A percentile compares a stretch with the other conserved stretches of the same genome.
phyloP scores from a whole-genome alignment of 305 asterid species.

The Fraxinus albicans region DNA sequence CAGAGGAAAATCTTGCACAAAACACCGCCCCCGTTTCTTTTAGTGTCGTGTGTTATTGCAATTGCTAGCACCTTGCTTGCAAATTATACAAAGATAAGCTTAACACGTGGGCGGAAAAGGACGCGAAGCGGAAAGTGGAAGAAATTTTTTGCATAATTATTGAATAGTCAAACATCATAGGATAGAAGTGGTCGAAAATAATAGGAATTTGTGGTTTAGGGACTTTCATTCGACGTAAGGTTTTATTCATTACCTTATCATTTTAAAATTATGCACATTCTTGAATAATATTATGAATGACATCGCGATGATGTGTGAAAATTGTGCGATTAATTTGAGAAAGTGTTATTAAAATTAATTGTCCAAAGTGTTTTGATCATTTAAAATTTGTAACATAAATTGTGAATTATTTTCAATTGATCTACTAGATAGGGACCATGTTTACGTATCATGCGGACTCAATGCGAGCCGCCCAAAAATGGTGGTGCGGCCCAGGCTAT shows the following conservation, averaged over 20 bases:
- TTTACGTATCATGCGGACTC: not conserved
- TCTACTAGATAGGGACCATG: not conserved
- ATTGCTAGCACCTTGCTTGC: not conserved
- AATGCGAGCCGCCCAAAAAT: not conserved
- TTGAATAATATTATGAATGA: not conserved
- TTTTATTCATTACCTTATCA: not conserved
- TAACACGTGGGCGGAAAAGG: not conserved
- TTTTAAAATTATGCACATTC: not conserved
- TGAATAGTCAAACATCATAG: not conserved
- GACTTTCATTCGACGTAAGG: not conserved
- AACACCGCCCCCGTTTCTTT: not conserved
- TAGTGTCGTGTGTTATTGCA: too few relatives aligned
- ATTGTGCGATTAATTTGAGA: not conserved
- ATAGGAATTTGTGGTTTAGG: not conserved
- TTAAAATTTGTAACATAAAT: not conserved
- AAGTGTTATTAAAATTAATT: too few relatives aligned
- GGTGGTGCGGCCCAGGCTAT: not conserved
- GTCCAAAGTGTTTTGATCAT: too few relatives aligned
- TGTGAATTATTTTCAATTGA: not conserved
- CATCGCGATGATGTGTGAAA: not conserved
- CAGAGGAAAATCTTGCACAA: not conserved
- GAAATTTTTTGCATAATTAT: not conserved
- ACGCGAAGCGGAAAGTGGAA: not conserved
- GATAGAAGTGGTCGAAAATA: not conserved
- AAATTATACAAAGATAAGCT: not conserved